These are phyloP conservation scores for Fraxinus angustifolia DNA, from an alignment of 305 asterid species.

Conservation along the genomic window DNA sequence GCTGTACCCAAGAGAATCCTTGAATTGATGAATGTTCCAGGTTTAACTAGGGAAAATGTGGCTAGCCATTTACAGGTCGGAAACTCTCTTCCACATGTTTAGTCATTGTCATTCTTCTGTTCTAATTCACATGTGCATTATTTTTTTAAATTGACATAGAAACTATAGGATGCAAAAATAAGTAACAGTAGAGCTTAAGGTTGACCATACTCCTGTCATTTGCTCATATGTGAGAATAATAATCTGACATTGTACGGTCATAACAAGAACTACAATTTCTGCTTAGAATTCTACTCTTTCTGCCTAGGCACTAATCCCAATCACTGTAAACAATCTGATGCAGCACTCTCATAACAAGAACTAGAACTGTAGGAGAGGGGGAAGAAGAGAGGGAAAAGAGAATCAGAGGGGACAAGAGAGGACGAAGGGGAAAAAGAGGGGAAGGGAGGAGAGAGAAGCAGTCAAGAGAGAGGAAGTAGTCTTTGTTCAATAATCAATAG, in stretches of 20 bases:
- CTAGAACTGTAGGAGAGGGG: not conserved
- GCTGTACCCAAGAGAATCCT: slow-evolving; percentile 88
- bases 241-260: not conserved
- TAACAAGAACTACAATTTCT: not conserved
- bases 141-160: not conserved
- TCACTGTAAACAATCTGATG: not conserved
- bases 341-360: not conserved
- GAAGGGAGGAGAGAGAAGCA: not conserved
- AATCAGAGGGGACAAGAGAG: not conserved
- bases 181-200: not conserved
- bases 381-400: not conserved
- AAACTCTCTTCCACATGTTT: slow-evolving; percentile 13
- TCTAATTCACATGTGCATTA: not conserved
- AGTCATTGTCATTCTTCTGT: not conserved
- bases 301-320: not conserved
- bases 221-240: not conserved
- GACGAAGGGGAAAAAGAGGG: not conserved
- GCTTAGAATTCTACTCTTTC: not conserved
- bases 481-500: not conserved
- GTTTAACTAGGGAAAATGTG: slow-evolving; percentile 81
- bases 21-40: slow-evolving; percentile 84
- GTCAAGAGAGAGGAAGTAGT: not conserved
- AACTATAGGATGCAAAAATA: not conserved
- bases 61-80: slow-evolving; percentile 89
- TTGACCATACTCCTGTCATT: not conserved